A percentile compares a stretch with the other conserved stretches of the same genome.
Conservation (phyloP, 1,139 yeast genomes). For the Pichiaceae sp. region DNA sequence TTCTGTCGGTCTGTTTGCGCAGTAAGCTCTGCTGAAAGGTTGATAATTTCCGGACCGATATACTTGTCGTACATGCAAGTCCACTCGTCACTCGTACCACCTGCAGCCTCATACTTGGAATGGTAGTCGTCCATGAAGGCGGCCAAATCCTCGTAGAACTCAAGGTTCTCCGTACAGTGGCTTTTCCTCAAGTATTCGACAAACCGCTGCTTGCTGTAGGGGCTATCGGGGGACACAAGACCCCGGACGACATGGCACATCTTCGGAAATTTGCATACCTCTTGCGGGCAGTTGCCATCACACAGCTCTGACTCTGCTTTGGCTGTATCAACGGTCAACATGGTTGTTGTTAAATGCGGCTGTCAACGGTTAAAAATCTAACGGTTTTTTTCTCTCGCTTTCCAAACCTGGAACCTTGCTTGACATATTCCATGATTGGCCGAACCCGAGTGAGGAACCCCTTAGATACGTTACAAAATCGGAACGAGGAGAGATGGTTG, state of each 20-base stretch:
- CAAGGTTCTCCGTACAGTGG: slow-evolving; percentile 25
- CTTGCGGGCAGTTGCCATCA: neutral
- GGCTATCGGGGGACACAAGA: slow-evolving; percentile 9
- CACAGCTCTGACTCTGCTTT: neutral
- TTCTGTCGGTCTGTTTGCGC: slow-evolving; percentile 7
- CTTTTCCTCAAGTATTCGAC: slow-evolving; percentile 19
- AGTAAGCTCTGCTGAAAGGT: slow-evolving; percentile 22
- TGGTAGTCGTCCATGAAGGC: slow-evolving; percentile 9
- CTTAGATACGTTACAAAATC: too few relatives aligned
- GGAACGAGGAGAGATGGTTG: too few relatives aligned
- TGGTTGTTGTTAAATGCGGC: too few relatives aligned
- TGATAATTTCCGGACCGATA: slow-evolving; percentile 21
- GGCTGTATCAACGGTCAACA: too few relatives aligned
- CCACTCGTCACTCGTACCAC: slow-evolving; percentile 15
- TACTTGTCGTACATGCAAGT: slow-evolving; percentile 16
- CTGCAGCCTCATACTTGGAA: neutral
- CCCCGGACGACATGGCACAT: slow-evolving; percentile 18
- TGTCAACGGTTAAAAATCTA: too few relatives aligned
- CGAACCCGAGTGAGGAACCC: too few relatives aligned
- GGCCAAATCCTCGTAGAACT: slow-evolving; percentile 20
- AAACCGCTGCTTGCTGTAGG: slow-evolving; percentile 17
- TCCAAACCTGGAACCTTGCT: too few relatives aligned
- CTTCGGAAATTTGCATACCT: slow-evolving; percentile 11
- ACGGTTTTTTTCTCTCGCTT: neutral
- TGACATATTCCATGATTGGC: too few relatives aligned